Base-by-base conservation (phyloP, 768 basidiomycete species). In the Candolleomyces eurysporus region DNA sequence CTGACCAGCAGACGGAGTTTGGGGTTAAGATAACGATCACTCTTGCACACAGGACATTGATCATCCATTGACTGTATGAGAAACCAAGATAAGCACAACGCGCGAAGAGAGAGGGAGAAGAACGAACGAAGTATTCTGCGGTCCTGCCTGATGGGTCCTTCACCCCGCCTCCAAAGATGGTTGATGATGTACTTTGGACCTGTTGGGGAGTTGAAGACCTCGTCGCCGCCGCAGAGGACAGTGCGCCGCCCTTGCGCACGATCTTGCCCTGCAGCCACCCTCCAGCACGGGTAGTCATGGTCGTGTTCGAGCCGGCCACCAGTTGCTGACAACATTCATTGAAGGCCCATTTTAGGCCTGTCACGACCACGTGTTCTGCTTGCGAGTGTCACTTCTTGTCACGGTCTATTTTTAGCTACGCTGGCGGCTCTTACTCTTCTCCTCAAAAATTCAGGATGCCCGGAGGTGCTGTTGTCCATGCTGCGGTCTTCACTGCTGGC, bases 31-130 rank as follows among this genome's bases (percentile, higher is more conserved):
- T 97, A 98, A 58, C 96, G 80, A 73, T 99, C 97, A 45, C 93
- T 95, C 74, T 94, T 94, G 81, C 97, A 98, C 2, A 98, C 91
- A 0, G 96, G 96, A 77, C 97, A 99, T 71, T 92, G 88, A 73
- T 99, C 97, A 63, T 93, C 90, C 84, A 91, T 91, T 26, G 89
- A 87, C 91, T 92, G 55, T 17, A 8, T 16, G 55, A 17, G 53
- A 11, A 26, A 30, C 50, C 59, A 48, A 60, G 26, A 39, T 26
- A 62, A 39, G 26, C 48, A 19, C 13, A 50, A 22, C 51, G 13
- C 13, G n/a, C 26, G 40, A 32, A 14, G 32, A 45, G 58, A 42
- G 6, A 13, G 11, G 51, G 7, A 7, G 17, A 51, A 36, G 19
- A 9, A 80, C 89, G 69, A 65, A 93, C 92, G 65, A 85, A 92